Base-by-base conservation (phyloP, 768 basidiomycete genomes). In the Pholiota microspora region DNA sequence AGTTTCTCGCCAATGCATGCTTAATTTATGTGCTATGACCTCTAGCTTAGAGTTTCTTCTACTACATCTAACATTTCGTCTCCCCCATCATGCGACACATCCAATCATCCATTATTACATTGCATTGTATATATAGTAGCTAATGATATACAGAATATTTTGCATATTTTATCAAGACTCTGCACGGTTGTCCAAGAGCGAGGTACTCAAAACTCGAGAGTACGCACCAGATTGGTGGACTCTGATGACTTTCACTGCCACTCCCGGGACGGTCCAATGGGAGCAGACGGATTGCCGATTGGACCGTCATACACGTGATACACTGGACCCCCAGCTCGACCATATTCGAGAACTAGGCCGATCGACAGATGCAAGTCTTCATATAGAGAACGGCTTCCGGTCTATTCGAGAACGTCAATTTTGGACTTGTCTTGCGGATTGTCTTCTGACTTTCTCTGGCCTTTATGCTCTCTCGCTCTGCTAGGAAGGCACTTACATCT, bases 391-490 rank as follows among this genome's bases (percentile, higher is more conserved):
- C n/a, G n/a, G n/a, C n/a, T n/a, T n/a, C n/a, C n/a, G n/a, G n/a
- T n/a, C n/a, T n/a, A n/a, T 15, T 21, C 45, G 24, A 25, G 27
- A 28, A 24, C 15, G 31, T 40, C 45, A 42, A 49, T 50, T 25
- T 55, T 46, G 46, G 45, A 29, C 29, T 29, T 15, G 32, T n/a
- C 9, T 47, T 16, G 23, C 40, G 24, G 50, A n/a, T 18, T 25
- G 51, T 40, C 34, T 29, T 24, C 34, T 12, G 21, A 23, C n/a
- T 15, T 27, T 31, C 40, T 21, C 53, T 35, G n/a, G n/a, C 58
- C 54, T 64, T 58, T 55, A 81, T 82, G 79, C 70, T 80, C 49
- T 62, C 72, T 57, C 69, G 69, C 53, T 69, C 72, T 48, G 67
- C 76, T 53, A 73, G 72, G 62, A 75, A 75, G 71, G 77, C 67